A percentile compares a stretch with the other conserved stretches of the same genome.
phyloP scores from a whole-genome alignment of 2,329 filamentous ascomycete genomes.

The Arachnopeziza araneosa region DNA sequence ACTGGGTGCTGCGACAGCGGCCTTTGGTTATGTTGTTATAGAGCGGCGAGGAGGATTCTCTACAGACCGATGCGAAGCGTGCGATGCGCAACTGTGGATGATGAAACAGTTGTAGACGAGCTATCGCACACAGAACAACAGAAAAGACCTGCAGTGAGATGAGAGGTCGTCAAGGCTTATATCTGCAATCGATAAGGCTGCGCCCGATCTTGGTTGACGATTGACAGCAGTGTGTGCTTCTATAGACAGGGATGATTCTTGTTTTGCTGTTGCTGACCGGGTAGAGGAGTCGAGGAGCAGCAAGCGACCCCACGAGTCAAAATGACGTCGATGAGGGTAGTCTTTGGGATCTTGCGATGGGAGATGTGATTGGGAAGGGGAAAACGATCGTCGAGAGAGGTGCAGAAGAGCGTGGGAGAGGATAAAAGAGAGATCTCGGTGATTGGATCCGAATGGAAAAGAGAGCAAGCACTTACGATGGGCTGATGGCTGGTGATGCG shows the following conservation, averaged over 20 bases:
- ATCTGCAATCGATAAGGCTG: conserved; percentile 1
- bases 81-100: background rate
- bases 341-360: background rate
- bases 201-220: background rate
- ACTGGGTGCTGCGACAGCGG: background rate
- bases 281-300: background rate
- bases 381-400: background rate
- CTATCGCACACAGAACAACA: too few species aligned
- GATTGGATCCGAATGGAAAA: background rate
- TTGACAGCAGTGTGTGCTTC: background rate
- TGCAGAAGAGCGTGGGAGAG: background rate
- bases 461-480: background rate
- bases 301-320: background rate
- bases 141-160: background rate
- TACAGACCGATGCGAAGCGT: background rate
- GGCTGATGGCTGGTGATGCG: background rate
- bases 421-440: background rate
- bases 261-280: conserved; percentile 4
- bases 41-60: background rate
- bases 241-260: conserved; percentile 16
- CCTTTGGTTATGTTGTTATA: background rate
- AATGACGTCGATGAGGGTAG: background rate
- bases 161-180: background rate
- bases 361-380: background rate
- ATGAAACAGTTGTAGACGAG: too few species aligned